Evolutionary conservation across 2,329 filamentous ascomycete genomes (phyloP).

Genomic region (Alternaria rosae): DNA sequence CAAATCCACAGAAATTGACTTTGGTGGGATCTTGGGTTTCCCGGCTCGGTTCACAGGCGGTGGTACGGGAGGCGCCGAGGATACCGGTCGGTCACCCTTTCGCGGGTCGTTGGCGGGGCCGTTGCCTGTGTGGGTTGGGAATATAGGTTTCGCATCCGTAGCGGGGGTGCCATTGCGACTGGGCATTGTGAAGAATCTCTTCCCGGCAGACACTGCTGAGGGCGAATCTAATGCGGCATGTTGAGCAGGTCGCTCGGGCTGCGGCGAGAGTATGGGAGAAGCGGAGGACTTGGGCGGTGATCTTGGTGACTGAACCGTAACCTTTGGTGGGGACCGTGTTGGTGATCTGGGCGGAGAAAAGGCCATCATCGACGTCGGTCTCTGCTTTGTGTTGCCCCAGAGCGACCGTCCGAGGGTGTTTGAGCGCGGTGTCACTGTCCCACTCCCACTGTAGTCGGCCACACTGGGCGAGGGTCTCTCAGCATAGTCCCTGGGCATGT

Average conservation of each 20-base stretch:
- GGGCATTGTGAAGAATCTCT: conserved; percentile 46
- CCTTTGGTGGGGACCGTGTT: conserved; percentile 66
- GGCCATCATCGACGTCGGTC: conserved; percentile 59
- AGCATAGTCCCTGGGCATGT: conserved; percentile 48
- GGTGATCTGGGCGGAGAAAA: conserved; percentile 56
- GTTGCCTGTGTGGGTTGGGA: conserved; percentile 22
- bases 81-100: conserved; percentile 49
- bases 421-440: conserved; percentile 42
- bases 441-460: conserved; percentile 49
- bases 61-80: conserved; percentile 57
- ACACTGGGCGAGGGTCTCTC: conserved; percentile 32
- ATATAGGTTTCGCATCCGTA: conserved; percentile 47
- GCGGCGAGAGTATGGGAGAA: conserved; percentile 42
- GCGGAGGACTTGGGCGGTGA: conserved; percentile 65
- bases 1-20: conserved; percentile 47
- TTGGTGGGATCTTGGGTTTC: conserved; percentile 72
- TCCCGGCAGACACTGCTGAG: conserved; percentile 25
- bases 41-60: conserved; percentile 82
- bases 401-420: conserved; percentile 44
- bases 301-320: conserved; percentile 73
- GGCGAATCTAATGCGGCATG: conserved; percentile 38
- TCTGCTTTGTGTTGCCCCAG: conserved; percentile 47
- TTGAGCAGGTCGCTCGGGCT: conserved; percentile 36
- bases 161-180: conserved; percentile 53
- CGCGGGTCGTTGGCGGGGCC: conserved; percentile 35